phyloP scores from a whole-genome alignment of 2,329 filamentous ascomycete species.

The Lojkania enalia region DNA sequence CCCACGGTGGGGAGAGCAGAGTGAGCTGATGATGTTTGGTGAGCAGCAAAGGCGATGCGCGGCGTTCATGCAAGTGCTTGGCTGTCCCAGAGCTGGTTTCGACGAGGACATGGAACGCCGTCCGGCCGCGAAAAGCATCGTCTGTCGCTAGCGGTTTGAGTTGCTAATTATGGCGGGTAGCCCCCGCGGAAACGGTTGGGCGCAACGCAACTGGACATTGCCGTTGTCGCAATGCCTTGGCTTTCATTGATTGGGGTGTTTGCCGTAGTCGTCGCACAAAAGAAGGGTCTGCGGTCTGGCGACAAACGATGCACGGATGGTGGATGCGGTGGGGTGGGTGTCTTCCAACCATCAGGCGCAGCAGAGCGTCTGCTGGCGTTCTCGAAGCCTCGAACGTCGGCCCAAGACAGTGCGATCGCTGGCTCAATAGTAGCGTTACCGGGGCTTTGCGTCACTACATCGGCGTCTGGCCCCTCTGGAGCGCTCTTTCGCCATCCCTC shows the following conservation, averaged over 20 bases:
- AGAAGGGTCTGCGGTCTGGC: slow-evolving; percentile 7
- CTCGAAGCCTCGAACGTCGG: no score
- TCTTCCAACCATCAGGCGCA: slow-evolving; percentile 8
- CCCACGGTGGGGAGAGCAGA: slow-evolving; percentile 16
- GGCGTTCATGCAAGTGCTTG: slow-evolving; percentile 26
- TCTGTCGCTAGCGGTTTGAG: slow-evolving; percentile 4
- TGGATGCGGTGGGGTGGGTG: not conserved
- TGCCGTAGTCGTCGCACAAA: slow-evolving; percentile 6
- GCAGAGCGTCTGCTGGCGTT: no score
- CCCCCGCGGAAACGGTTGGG: slow-evolving; percentile 2
- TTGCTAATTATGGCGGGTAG: slow-evolving; percentile 7
- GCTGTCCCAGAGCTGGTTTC: slow-evolving; percentile 13
- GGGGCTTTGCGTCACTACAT: slow-evolving; percentile 8
- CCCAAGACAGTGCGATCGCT: not conserved
- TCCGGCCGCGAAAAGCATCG: slow-evolving; percentile 1
- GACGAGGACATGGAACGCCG: slow-evolving; percentile 10
- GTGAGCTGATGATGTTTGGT: slow-evolving; percentile 27
- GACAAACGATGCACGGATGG: slow-evolving; percentile 10
- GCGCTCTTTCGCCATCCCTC: not conserved
- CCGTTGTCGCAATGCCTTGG: not conserved
- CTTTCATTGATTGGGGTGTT: slow-evolving; percentile 4
- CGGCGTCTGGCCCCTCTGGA: not conserved
- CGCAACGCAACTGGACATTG: not conserved
- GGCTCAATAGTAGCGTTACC: not conserved
- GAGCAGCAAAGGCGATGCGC: slow-evolving; percentile 23